Evolutionary conservation across 352 stramenopile species (phyloP), one percentile per base, ranked within the genome.

Genomic region (Elongisporangium anandrum): DNA sequence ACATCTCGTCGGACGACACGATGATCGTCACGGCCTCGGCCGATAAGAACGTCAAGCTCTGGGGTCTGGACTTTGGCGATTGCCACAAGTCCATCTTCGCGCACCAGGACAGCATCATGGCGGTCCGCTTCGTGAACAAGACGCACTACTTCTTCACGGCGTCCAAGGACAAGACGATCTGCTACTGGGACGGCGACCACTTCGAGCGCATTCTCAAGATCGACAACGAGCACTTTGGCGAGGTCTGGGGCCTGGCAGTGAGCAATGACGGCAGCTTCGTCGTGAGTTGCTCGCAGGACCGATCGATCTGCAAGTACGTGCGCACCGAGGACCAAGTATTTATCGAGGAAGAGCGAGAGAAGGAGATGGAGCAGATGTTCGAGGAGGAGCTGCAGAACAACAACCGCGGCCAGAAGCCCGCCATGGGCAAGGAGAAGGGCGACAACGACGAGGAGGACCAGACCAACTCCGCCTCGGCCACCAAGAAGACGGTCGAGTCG

Each of bases 11-110:
- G 47, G 98, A 99, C 74, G 95, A 99, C 70, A 81, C 90, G 10
- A 96, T 99, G 72, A 81, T 99, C 6, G 97, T 97, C 47, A 99
- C 97, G 15, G 97, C 88, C 24, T 98, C 92, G 50, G 97, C 98
- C 4, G 98, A 99, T 73, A 99, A 99, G 70, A 99, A 98, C 56
- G 92, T 99, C 51, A 99, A 99, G 71, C 85, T 99, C 29, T 99
- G 97, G 97, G 98, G 98, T 13, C 77, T 99, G 17, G 98, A 99
- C 72, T 99, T 99, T 80, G 98, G 98, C 54, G 98, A 99, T 73
- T 99, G 97, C 66, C 98, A 99, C 83, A 97, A 98, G 59, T 99
- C 95, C 29, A 91, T 99, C 60, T 98, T 99, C 65, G 97, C 97
- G 34, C 98, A 99, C 73, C 87, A 98, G 66, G 97, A 99, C 66